Evolutionary conservation across 495 filamentous ascomycete genomes (phyloP).

Genomic region (Bacidia rubella): DNA sequence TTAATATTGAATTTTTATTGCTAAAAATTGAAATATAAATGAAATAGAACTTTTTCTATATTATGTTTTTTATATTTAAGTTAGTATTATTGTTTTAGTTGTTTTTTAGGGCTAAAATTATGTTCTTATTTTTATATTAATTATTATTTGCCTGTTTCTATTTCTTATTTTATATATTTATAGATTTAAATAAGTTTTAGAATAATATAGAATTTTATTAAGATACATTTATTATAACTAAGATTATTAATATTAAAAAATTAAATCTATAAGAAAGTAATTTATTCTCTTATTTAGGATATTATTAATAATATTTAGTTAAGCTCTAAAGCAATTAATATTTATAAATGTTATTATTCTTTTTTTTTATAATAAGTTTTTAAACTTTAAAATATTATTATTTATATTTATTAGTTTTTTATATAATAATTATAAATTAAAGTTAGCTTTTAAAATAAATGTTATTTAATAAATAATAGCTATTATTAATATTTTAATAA

Average conservation of each 20-base stretch:
- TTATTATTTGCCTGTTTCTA: background rate
- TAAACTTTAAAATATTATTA: background rate
- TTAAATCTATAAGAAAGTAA: background rate
- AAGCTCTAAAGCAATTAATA: background rate
- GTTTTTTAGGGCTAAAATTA: background rate
- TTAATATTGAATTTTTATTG: background rate
- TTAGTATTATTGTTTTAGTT: background rate
- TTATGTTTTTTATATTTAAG: no score
- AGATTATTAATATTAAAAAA: background rate
- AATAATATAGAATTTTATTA: background rate
- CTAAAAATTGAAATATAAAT: background rate
- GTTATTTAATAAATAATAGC: slow-evolving; percentile 2
- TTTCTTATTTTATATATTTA: background rate
- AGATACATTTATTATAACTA: background rate
- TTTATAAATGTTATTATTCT: background rate
- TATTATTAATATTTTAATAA: no score
- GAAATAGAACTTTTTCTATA: background rate
- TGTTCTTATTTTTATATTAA: background rate
- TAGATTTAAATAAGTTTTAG: slow-evolving; percentile 2
- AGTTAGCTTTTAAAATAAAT: background rate
- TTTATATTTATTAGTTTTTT: background rate
- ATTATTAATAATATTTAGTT: background rate
- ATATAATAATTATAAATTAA: background rate
- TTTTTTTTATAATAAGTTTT: background rate
- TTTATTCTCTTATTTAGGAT: background rate